phyloP scores from a whole-genome alignment of 305 asterid species.

The Fraxinus velutina region DNA sequence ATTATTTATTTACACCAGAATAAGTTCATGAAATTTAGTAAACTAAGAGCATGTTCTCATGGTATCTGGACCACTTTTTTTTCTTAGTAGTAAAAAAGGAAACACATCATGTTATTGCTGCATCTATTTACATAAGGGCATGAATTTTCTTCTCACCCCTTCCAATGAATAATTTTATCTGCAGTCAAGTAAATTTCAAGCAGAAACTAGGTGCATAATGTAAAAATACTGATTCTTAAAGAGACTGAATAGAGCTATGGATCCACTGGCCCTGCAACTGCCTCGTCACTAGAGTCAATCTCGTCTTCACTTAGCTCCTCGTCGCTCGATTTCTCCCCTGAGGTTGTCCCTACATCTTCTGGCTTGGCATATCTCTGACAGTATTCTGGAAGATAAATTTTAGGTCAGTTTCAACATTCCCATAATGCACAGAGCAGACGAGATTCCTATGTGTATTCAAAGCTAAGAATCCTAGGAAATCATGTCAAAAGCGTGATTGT shows the following conservation, averaged over 20 bases:
- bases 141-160: slow-evolving; percentile 27
- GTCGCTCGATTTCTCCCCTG: slow-evolving; percentile 68
- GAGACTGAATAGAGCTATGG: slow-evolving; percentile 36
- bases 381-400: slow-evolving; percentile 48
- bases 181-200: slow-evolving; percentile 27
- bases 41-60: background rate
- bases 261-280: slow-evolving; percentile 63
- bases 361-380: slow-evolving; percentile 82
- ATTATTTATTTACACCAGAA: background rate
- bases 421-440: background rate
- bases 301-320: slow-evolving; percentile 75
- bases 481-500: background rate
- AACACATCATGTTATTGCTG: slow-evolving; percentile 10
- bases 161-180: slow-evolving; percentile 33
- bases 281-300: slow-evolving; percentile 66
- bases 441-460: background rate
- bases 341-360: slow-evolving; percentile 66
- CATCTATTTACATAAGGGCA: slow-evolving; percentile 35
- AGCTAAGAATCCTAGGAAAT: background rate
- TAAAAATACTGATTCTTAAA: slow-evolving; percentile 32
- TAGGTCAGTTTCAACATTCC: background rate
- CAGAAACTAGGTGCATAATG: slow-evolving; percentile 28
- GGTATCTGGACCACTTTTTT: slow-evolving; percentile 4
- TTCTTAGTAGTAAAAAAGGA: background rate
- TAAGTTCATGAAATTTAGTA: background rate